Evolutionary conservation across 2,329 filamentous ascomycete species (phyloP), one percentile per base, ranked within the genome.

Genomic region (Macrophomina phaseolina): DNA sequence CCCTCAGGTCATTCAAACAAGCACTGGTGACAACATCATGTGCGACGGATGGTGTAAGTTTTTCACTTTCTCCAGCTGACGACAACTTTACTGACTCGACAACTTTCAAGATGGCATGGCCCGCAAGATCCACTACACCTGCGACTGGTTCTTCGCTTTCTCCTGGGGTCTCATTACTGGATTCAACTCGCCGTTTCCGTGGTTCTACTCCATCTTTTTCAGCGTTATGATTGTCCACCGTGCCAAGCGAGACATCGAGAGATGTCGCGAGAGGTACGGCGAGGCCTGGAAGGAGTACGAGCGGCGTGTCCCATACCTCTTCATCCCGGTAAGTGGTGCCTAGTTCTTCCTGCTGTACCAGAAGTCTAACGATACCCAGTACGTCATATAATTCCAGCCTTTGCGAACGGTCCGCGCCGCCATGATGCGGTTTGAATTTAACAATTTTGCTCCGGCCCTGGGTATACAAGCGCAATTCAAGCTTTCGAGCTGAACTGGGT

Each of bases 131-230:
- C 90, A 93, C 78, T 93, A 93, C 79, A 88, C 89, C 4, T 91
- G 89, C 76, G 91, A 93, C 76, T 80, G 89, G n/a, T 92, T 85
- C 80, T 93, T 93, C 74, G 89, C 91, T n/a, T 77, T 90, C 67
- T 85, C 83, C 70, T 93, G 91, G 91, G 91, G 87, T 32, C 78
- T 92, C 30, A 88, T 93, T 71, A 91, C 89, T 5, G 91, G 90
- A n/a, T 92, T 93, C 79, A 81, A 81, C 49, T 91, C 89, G 75
- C 90, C 91, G 0, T 92, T 93, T 79, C 91, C 91, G 2, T 94
- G 91, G 90, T 93, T 94, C 79, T 93, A 93, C 75, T 89, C 91
- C 2, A 76, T 90, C 56, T 94, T 94, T 82, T 94, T 94, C 77
- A 83, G 83, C 38, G 79, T 80, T 71, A 93, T 93, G 90, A 93